Conservation (phyloP, 2,329 filamentous ascomycete species). For the Gliomastix tumulicola region DNA sequence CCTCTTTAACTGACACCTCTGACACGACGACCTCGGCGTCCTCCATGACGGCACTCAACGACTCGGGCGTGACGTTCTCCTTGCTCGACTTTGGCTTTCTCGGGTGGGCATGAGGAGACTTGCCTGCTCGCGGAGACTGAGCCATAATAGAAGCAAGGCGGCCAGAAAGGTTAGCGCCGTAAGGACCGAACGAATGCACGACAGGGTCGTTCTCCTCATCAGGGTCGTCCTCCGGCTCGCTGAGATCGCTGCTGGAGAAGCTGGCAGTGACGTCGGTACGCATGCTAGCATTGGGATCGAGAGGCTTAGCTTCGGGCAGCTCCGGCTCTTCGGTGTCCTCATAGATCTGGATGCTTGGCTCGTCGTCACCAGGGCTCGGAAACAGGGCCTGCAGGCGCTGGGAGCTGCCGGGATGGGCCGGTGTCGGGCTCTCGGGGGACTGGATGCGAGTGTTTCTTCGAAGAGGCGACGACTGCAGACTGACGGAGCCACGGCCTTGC, state of each 20-base stretch:
- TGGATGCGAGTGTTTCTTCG: slow-evolving; percentile 50
- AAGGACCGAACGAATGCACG: slow-evolving; percentile 86
- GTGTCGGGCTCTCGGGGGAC: slow-evolving; percentile 68
- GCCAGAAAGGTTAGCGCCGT: slow-evolving; percentile 76
- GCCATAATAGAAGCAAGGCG: slow-evolving; percentile 74
- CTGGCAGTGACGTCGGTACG: slow-evolving; percentile 42
- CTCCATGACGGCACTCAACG: slow-evolving; percentile 5
- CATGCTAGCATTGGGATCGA: slow-evolving; percentile 34
- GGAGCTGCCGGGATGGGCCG: slow-evolving; percentile 33
- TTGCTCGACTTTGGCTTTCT: not conserved
- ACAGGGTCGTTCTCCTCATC: slow-evolving; percentile 95
- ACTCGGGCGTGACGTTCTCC: not conserved
- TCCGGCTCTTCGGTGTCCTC: slow-evolving; percentile 54
- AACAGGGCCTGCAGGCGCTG: slow-evolving; percentile 37
- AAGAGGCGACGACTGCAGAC: slow-evolving; percentile 57
- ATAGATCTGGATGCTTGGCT: slow-evolving; percentile 62
- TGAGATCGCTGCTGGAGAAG: slow-evolving; percentile 52
- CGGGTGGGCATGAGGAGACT: slow-evolving; percentile 8
- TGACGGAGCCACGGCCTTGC: slow-evolving; percentile 23
- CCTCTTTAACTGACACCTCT: too few species aligned
- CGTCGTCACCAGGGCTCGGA: slow-evolving; percentile 25
- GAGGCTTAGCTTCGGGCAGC: slow-evolving; percentile 22
- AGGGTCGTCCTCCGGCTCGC: slow-evolving; percentile 66
- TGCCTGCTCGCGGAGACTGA: slow-evolving; percentile 49
- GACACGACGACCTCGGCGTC: not conserved